A percentile compares a stretch with the other conserved stretches of the same genome.
phyloP scores from a whole-genome alignment of 306 rosid species.

The Lathyrus aphaca region DNA sequence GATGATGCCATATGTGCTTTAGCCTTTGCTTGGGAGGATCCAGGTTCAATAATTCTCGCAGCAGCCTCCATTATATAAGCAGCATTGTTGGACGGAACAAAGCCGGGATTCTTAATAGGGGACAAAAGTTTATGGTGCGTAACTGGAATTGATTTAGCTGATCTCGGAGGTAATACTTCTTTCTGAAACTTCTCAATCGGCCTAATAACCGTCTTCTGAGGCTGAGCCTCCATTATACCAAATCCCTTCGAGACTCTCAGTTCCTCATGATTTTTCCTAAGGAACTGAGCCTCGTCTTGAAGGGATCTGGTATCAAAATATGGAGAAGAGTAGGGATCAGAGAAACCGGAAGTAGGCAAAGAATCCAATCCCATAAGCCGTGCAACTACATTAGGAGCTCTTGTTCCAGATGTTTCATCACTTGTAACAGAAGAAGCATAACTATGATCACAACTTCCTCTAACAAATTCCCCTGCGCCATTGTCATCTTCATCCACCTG shows the following conservation, averaged over 20 bases:
- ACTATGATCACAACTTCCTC: constrained; percentile 71
- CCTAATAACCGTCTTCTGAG: constrained; percentile 57
- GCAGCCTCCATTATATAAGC: constrained; percentile 98
- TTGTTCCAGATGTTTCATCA: constrained; percentile 70
- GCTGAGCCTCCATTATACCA: constrained; percentile 55
- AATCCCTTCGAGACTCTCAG: constrained; percentile 22
- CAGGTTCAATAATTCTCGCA: constrained; percentile 82
- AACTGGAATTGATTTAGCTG: constrained; percentile 85
- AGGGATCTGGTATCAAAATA: constrained; percentile 73
- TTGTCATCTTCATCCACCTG: constrained; percentile 72
- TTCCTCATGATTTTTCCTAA: constrained; percentile 51
- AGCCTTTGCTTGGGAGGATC: constrained; percentile 61
- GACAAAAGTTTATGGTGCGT: constrained; percentile 95
- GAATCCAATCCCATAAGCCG: constrained; percentile 95
- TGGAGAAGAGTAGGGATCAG: constrained; percentile 67
- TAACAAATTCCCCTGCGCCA: constrained; percentile 50
- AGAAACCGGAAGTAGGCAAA: constrained; percentile 65
- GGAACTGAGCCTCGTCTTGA: constrained; percentile 59
- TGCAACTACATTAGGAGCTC: constrained; percentile 85
- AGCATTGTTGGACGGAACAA: constrained; percentile 73
- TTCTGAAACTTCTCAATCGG: constrained; percentile 93
- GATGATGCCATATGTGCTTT: constrained; percentile 65
- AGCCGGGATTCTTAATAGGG: constrained; percentile 83
- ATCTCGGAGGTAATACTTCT: constrained; percentile 90
- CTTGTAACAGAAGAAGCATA: constrained; percentile 92